Base-by-base conservation (phyloP, 2,329 filamentous ascomycete species). In the Claviceps cyperi region DNA sequence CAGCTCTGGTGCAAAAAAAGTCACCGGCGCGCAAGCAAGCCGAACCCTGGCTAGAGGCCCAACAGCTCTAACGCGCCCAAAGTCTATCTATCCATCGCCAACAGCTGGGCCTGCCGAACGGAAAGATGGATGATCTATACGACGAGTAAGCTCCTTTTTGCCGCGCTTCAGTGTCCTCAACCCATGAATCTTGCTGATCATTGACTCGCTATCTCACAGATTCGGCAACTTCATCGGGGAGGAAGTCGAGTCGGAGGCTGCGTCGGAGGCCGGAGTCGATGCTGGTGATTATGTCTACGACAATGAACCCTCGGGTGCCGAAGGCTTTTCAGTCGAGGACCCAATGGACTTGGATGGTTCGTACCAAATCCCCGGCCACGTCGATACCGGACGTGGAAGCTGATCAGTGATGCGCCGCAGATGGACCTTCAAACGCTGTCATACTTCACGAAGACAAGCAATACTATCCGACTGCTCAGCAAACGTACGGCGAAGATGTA, bases 181-280 rank as follows among this genome's bases (percentile, higher is more conserved):
- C 8, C 3, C 7, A 2, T 28, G 17, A 7, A 40, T 19, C 14
- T 1, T 35, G n/a, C 38, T 8, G 32, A 14, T n/a, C 5, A 49
- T 41, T 52, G 47, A 52, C 44, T 5, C 19, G 40, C 43, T 58
- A 22, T 47, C 28, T 28, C 49, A 13, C 4, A 94, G 88, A 75
- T 97, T 97, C 71, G 91, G 91, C 63, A 97, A 97, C 73, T 97
- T 92, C 70, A 95, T 97, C 64, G 92, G 92, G 63, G 92, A 96
- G 69, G 87, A 87, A 61, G 84, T 71, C 58, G 77, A 82, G 65
- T 92, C 87, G 51, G 90, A 95, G 63, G 84, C 86, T 62, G 91
- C 90, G 62, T 91, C 87, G 59, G 81, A 88, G 64, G 79, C 80
- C 62, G 81, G 83, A 64, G 79, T 81, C 58, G 83, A 85, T 66